phyloP scores from a whole-genome alignment of 768 basidiomycete genomes.

The Zangia roseola region DNA sequence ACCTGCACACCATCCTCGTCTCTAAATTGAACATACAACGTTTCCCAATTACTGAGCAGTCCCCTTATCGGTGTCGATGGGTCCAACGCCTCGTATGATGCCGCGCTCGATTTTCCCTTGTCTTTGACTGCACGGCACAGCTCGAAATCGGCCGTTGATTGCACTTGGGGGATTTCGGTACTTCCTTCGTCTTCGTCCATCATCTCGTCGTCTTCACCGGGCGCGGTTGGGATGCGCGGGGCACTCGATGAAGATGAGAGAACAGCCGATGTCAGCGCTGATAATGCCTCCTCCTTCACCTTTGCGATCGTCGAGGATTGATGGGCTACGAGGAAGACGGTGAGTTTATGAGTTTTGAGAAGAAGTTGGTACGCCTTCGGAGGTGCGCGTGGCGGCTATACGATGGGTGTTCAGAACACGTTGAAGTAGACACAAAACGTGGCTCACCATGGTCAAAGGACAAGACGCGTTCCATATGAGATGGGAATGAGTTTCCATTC shows the following conservation, averaged over 20 bases:
- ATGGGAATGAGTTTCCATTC: conserved; percentile 28
- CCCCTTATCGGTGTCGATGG: conserved; percentile 45
- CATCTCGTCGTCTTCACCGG: conserved; percentile 27
- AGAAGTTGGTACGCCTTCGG: conserved; percentile 67
- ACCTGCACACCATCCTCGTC: conserved; percentile 50
- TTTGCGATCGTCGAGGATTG: conserved; percentile 53
- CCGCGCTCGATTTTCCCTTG: conserved; percentile 39
- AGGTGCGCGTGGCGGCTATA: conserved; percentile 50
- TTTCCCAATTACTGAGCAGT: conserved; percentile 62
- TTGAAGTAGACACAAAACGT: neutral
- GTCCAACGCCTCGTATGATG: conserved; percentile 49
- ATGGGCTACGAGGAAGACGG: conserved; percentile 56
- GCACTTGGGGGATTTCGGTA: conserved; percentile 35
- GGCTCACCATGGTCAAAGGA: conserved; percentile 19
- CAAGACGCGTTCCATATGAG: neutral
- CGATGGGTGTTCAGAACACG: neutral
- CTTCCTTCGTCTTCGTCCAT: conserved; percentile 8
- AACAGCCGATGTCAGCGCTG: conserved; percentile 56
- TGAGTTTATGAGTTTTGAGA: conserved; percentile 73
- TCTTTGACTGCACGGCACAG: conserved; percentile 55
- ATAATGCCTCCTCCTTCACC: conserved; percentile 63
- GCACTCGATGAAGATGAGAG: conserved; percentile 23
- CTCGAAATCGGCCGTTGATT: conserved; percentile 54
- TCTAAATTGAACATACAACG: conserved; percentile 65
- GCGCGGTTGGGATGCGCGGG: conserved; percentile 31